These are phyloP conservation scores for Penicillium desertorum DNA, from an alignment of 495 filamentous ascomycete species.

Conservation along the genomic window DNA sequence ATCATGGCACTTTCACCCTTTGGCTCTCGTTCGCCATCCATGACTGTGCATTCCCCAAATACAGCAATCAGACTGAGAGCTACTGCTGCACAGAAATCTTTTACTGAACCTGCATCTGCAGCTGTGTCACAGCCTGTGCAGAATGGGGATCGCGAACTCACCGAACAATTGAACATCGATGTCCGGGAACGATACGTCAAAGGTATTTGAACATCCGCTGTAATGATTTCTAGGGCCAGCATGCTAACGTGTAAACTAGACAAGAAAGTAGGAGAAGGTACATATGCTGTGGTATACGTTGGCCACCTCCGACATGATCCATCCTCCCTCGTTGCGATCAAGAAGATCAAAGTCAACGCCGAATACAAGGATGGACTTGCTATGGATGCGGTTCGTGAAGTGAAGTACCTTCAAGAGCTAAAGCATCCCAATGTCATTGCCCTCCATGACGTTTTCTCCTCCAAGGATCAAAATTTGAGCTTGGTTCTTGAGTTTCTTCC, in stretches of 20 bases:
- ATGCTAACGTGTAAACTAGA: conserved; percentile 45
- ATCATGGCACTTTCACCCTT: conserved; percentile 50
- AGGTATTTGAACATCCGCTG: conserved; percentile 47
- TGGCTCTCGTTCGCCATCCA: conserved; percentile 34
- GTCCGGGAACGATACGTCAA: conserved; percentile 87
- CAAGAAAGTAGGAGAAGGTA: conserved; percentile 91
- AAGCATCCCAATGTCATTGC: conserved; percentile 93
- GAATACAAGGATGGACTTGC: conserved; percentile 83
- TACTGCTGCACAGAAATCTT: conserved; percentile 34
- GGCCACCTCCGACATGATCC: conserved; percentile 73
- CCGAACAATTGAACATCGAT: conserved; percentile 86
- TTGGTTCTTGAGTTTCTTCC: conserved; percentile 93
- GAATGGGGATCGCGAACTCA: conserved; percentile 56
- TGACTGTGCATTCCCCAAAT: conserved; percentile 34
- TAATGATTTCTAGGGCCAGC: not conserved
- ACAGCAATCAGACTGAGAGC: conserved; percentile 40
- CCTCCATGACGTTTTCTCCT: conserved; percentile 85
- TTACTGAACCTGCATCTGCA: conserved; percentile 15
- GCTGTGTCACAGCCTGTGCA: conserved; percentile 14
- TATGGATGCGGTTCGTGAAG: conserved; percentile 92
- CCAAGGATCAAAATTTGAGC: conserved; percentile 90
- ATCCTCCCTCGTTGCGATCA: conserved; percentile 79
- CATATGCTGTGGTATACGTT: conserved; percentile 92
- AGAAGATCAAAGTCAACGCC: conserved; percentile 94
- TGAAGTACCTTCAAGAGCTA: conserved; percentile 93